Base-by-base conservation (phyloP, 805 yeast genomes). In the Candida parachauliodes region DNA sequence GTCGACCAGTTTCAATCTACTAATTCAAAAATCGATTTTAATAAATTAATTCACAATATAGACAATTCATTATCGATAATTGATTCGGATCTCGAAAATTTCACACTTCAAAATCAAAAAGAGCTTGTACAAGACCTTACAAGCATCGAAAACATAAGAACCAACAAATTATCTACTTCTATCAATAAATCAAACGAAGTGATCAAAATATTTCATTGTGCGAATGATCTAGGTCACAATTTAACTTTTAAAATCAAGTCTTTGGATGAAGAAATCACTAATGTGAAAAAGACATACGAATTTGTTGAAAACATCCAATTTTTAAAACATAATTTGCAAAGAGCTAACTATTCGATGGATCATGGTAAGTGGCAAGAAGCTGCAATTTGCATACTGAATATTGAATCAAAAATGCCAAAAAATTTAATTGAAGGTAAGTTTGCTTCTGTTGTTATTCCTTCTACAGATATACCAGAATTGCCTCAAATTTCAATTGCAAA, bases 401-500 rank as follows among this genome's bases (percentile, higher is more conserved):
- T 68, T 26, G 54, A 48, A 17, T 46, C 54, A 21, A 52, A 62
- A 40, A 60, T 91, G 26, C 86, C 94, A 0, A 47, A 57, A 1
- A 71, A 68, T 1, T 54, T 83, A 11, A 65, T 72, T 17, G 46
- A 60, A 11, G 89, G 95, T 14, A 67, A 75, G 38, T 88, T 83
- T 57, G 91, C 95, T 2, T 73, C 79, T 34, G 79, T 72, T 31
- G 85, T 84, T 50, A 91, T 91, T 12, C 98, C 98, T 0, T 79
- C 95, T 0, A 68, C 83, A 8, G 94, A 87, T 39, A 70, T 88
- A 11, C 95, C 96, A 0, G 95, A 87, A 35, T 63, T 74, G 36
- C 98, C 98, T 0, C 52, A 56, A 8, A 70, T 61, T 2, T 61
- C 84, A 0, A 50, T 93, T 1, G 53, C 62, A 1, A 64, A 65